These are phyloP conservation scores for Colletotrichum tamarilloi DNA, from an alignment of 2,329 filamentous ascomycete species.

Conservation along the genomic window DNA sequence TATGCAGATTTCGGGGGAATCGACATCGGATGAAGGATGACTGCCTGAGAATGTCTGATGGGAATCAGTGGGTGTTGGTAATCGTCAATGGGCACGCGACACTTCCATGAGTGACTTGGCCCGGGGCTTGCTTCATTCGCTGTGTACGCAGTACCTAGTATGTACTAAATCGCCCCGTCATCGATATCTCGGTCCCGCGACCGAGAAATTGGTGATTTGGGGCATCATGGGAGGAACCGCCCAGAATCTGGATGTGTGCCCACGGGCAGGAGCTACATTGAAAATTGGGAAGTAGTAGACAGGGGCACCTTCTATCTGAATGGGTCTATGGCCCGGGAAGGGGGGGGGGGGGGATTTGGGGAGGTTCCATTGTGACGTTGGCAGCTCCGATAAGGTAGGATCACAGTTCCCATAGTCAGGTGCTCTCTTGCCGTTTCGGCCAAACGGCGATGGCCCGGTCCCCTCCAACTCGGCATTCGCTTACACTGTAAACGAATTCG, in stretches of 20 bases:
- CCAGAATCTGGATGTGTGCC: background rate
- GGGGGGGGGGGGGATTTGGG: too few species aligned
- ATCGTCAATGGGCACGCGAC: constrained; percentile 21
- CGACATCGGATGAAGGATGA: background rate
- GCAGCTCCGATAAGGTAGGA: background rate
- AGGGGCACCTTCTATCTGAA: background rate
- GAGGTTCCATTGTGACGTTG: background rate
- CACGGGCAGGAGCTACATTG: background rate
- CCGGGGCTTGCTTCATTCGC: background rate
- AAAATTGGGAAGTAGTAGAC: background rate
- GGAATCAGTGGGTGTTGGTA: background rate
- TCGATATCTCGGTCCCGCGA: constrained; percentile 8
- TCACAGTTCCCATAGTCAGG: background rate
- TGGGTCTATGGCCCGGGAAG: background rate
- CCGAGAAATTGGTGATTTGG: background rate
- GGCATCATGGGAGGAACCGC: background rate
- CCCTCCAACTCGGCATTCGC: background rate
- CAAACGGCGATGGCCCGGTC: background rate
- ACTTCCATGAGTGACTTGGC: background rate
- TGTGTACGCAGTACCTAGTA: too few species aligned
- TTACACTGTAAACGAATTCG: background rate
- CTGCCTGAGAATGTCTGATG: too few species aligned
- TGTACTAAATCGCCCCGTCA: constrained; percentile 9
- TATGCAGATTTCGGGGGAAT: constrained; percentile 2
- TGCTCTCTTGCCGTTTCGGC: constrained; percentile 1